Evolutionary conservation across 805 yeast genomes (phyloP).

Genomic region (Ogataea trehaloabstinens): DNA sequence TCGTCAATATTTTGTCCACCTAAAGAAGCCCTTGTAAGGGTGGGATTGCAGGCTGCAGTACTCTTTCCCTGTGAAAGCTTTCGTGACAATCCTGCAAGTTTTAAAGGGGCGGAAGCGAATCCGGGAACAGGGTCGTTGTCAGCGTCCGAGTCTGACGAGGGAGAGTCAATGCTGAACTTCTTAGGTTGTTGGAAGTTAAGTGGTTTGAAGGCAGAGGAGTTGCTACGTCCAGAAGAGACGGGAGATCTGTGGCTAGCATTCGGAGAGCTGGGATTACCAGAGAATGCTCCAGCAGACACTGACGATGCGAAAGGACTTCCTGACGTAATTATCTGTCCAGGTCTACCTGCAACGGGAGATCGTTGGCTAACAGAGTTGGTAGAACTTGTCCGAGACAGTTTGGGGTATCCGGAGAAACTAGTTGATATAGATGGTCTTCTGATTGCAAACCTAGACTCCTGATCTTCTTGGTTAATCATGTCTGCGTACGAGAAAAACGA

Average conservation of each 20-base stretch:
- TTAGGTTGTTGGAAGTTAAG: constrained; percentile 24
- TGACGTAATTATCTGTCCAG: constrained; percentile 13
- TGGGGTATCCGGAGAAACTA: constrained; percentile 34
- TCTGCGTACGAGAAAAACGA: constrained; percentile 79
- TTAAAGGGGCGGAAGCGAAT: constrained; percentile 10
- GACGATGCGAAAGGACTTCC: constrained; percentile 10
- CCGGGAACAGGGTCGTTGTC: constrained; percentile 12
- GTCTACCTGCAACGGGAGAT: constrained; percentile 16
- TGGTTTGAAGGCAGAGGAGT: constrained; percentile 11
- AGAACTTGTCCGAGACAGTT: constrained; percentile 29
- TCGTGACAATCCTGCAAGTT: constrained; percentile 24
- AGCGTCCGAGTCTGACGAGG: constrained; percentile 22
- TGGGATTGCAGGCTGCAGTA: constrained; percentile 11
- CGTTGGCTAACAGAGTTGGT: constrained; percentile 19
- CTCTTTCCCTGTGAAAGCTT: constrained; percentile 19
- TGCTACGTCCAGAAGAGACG: constrained; percentile 11
- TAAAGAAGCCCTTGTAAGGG: constrained; percentile 7
- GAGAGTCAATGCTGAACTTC: constrained; percentile 27
- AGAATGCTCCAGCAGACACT: constrained; percentile 9
- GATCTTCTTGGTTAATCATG: constrained; percentile 66
- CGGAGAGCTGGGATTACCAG: constrained; percentile 10
- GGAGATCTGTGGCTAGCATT: constrained; percentile 15
- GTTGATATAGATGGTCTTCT: constrained; percentile 60
- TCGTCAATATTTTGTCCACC: constrained; percentile 20
- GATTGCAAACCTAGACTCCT: constrained; percentile 34